phyloP scores from a whole-genome alignment of 225 moss, liverwort and hornwort species.

The Sphagnum contortum region DNA sequence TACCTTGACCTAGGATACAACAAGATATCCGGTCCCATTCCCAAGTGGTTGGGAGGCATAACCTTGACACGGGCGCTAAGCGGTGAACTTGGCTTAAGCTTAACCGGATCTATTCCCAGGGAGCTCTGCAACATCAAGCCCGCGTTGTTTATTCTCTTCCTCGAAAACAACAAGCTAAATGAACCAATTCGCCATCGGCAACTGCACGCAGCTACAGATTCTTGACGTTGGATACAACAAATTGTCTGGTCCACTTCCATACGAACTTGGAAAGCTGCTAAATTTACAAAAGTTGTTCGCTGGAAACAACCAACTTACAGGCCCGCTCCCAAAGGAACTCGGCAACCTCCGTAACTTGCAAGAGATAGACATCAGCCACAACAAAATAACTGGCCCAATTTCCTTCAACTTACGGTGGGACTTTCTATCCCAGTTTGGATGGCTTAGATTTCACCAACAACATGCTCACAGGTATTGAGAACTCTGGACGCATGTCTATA shows the following conservation, averaged over 20 bases:
- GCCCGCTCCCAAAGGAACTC: background rate
- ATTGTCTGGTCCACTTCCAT: background rate
- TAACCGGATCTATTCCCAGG: slow-evolving; percentile 18
- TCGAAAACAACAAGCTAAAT: slow-evolving; percentile 12
- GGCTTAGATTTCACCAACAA: slow-evolving; percentile 19
- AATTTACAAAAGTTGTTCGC: background rate
- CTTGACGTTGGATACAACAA: background rate
- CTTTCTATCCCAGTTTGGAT: slow-evolving; percentile 5
- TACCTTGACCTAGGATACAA: background rate
- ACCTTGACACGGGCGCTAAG: background rate
- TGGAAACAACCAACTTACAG: slow-evolving; percentile 1
- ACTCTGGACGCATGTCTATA: too few relatives aligned
- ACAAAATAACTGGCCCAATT: background rate
- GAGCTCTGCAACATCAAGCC: slow-evolving; percentile 18
- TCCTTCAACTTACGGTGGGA: background rate
- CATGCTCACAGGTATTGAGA: slow-evolving; percentile 8
- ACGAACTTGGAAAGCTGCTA: background rate
- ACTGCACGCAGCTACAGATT: slow-evolving; percentile 4
- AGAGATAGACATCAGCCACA: background rate
- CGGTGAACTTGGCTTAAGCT: slow-evolving; percentile 6
- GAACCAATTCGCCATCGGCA: slow-evolving; percentile 20
- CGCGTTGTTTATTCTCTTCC: too few relatives aligned
- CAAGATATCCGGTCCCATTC: background rate
- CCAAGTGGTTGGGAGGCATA: slow-evolving; percentile 1
- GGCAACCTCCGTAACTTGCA: background rate